Evolutionary conservation across 176 grass and related monocot genomes (phyloP).

Genomic region (Carex myosuroides): DNA sequence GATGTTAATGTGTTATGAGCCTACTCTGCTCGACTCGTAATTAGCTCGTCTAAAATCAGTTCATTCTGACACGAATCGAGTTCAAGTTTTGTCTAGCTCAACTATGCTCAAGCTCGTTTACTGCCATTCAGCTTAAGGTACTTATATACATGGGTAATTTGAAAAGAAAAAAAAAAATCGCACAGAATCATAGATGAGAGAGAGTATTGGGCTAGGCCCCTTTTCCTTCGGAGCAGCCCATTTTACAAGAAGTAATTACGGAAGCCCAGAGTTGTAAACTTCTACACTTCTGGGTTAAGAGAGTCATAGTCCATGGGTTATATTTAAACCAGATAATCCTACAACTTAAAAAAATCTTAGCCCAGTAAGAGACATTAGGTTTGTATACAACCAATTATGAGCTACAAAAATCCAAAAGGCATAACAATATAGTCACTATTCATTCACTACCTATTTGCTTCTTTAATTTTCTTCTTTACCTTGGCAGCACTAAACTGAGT

Average conservation of each 20-base stretch:
- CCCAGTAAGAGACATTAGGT: not conserved
- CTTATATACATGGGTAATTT: too few species aligned
- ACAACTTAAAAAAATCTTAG: not conserved
- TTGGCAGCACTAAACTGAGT: not conserved
- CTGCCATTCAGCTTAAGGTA: too few species aligned
- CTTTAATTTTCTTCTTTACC: not conserved
- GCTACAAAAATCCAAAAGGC: not conserved
- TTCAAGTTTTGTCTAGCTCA: too few species aligned
- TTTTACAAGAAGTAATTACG: not conserved
- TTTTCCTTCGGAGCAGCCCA: not conserved
- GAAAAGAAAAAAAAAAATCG: too few species aligned
- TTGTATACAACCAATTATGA: not conserved
- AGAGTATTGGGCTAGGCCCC: too few species aligned
- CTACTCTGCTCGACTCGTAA: too few species aligned
- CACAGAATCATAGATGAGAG: too few species aligned
- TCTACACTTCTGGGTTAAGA: not conserved
- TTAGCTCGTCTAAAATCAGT: too few species aligned
- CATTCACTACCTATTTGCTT: not conserved
- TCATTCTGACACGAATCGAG: too few species aligned
- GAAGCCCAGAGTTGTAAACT: too few species aligned
- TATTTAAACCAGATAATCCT: not conserved
- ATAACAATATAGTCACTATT: not conserved
- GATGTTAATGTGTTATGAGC: too few species aligned
- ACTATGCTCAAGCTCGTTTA: too few species aligned
- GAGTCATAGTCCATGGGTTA: not conserved